A percentile compares a stretch with the other conserved stretches of the same genome.
phyloP scores from a whole-genome alignment of 2,329 filamentous ascomycete species.

The Dothidotthia symphoricarpi region DNA sequence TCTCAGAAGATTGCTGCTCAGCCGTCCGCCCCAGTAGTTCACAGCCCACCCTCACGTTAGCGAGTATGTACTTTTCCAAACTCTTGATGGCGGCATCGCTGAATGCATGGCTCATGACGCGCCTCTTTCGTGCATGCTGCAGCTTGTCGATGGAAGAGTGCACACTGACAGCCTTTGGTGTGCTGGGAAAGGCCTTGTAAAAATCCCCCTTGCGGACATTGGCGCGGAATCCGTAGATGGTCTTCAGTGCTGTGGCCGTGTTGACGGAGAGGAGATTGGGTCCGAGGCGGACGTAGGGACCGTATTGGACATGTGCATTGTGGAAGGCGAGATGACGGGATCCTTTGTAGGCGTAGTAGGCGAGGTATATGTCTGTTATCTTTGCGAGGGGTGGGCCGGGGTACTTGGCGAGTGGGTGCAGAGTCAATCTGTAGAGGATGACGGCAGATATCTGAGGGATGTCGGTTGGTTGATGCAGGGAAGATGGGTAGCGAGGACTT shows the following conservation, averaged over 20 bases:
- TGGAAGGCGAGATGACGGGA: constrained; percentile 73
- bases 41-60: constrained; percentile 44
- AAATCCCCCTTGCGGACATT: constrained; percentile 52
- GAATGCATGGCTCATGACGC: constrained; percentile 50
- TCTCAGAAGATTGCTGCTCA: constrained; percentile 5
- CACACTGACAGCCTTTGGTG: constrained; percentile 44
- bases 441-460: constrained; percentile 22
- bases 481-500: constrained; percentile 1
- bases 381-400: constrained; percentile 45
- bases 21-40: constrained; percentile 31
- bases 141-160: constrained; percentile 48
- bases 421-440: constrained; percentile 42
- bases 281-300: constrained; percentile 69
- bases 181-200: constrained; percentile 49
- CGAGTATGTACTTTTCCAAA: constrained; percentile 48
- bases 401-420: constrained; percentile 46
- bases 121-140: constrained; percentile 48
- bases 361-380: constrained; percentile 40
- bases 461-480: constrained; percentile 9
- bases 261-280: constrained; percentile 79
- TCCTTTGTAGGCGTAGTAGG: constrained; percentile 71
- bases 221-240: constrained; percentile 51
- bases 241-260: constrained; percentile 54
- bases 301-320: constrained; percentile 69
- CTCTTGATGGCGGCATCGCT: constrained; percentile 47